Evolutionary conservation across 768 basidiomycete genomes (phyloP), one percentile per base, ranked within the genome.

Genomic region (Serendipita sp.): DNA sequence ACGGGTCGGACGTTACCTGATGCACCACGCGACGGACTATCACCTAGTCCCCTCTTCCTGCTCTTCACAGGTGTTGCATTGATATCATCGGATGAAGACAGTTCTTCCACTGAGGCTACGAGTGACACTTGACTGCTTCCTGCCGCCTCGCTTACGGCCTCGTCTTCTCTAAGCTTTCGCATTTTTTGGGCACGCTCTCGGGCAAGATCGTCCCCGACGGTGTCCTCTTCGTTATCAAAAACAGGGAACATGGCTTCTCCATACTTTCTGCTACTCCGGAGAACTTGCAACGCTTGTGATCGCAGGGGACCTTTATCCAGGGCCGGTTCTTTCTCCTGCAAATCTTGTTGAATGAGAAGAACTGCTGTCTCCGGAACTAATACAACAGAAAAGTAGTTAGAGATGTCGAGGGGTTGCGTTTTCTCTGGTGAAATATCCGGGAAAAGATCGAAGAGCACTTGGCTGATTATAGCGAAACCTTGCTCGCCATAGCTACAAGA

Each of bases 291-390:
- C 0, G 88, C 90, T 28, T n/a, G 56, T 34, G 56, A 28, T 24
- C 56, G 56, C 10, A 35, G 10, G 8, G 34, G 16, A 10, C 8
- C 8, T 8, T 38, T 35, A 10, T 60, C 56, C 0, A 74, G 76
- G 0, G 73, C 70, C 2, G 77, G 73, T 2, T 77, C 78, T 46
- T 73, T 70, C 10, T 85, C 73, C 0, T 70, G 66, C 69, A 80
- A 80, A 71, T 98, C 93, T 65, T 87, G 78, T 77, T 83, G 83
- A 66, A 97, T 90, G n/a, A 98, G 81, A 28, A 80, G 77, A 45
- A 86, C 77, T 0, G 86, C 90, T 0, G 86, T 83, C 74, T 97
- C 94, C 1, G 95, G 95, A 2, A 97, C 84, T n/a, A 98, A 80
- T 35, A 97, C 80, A 15, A 85, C 84, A 45, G 87, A 84, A 44